A percentile compares a stretch with the other conserved stretches of the same genome.
phyloP scores from a whole-genome alignment of 306 rosid species.

The Delonix regia region DNA sequence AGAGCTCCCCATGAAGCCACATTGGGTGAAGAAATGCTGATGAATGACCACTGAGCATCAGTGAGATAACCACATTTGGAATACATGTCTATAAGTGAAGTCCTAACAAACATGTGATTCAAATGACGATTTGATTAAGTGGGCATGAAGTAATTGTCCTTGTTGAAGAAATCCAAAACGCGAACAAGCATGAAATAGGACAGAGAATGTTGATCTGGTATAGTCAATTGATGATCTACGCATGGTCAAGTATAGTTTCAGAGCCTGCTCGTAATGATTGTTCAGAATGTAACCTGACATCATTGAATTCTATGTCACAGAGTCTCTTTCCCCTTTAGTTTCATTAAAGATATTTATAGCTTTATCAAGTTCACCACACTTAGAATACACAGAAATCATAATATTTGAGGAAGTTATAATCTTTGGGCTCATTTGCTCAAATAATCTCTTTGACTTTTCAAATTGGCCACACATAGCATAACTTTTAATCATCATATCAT shows the following conservation, averaged over 20 bases:
- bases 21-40: slow-evolving; percentile 59
- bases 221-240: slow-evolving; percentile 56
- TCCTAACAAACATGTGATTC: slow-evolving; percentile 76
- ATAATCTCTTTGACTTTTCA: slow-evolving; percentile 62
- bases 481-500: slow-evolving; percentile 80
- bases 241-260: slow-evolving; percentile 65
- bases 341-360: slow-evolving; percentile 69
- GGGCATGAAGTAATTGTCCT: slow-evolving; percentile 74
- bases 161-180: slow-evolving; percentile 70
- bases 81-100: slow-evolving; percentile 80
- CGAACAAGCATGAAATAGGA: slow-evolving; percentile 73
- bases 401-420: slow-evolving; percentile 61
- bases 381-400: slow-evolving; percentile 74
- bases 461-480: slow-evolving; percentile 62
- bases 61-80: slow-evolving; percentile 74
- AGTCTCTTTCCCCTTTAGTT: slow-evolving; percentile 58
- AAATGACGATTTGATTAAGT: slow-evolving; percentile 63
- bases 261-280: slow-evolving; percentile 62
- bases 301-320: slow-evolving; percentile 85
- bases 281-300: slow-evolving; percentile 74
- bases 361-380: slow-evolving; percentile 66
- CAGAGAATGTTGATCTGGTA: slow-evolving; percentile 84
- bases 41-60: slow-evolving; percentile 71
- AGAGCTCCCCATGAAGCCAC: slow-evolving; percentile 91
- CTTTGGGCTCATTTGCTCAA: slow-evolving; percentile 56